These are phyloP conservation scores for Priceomyces melissophilus DNA, from an alignment of 805 yeast species.

Conservation along the genomic window DNA sequence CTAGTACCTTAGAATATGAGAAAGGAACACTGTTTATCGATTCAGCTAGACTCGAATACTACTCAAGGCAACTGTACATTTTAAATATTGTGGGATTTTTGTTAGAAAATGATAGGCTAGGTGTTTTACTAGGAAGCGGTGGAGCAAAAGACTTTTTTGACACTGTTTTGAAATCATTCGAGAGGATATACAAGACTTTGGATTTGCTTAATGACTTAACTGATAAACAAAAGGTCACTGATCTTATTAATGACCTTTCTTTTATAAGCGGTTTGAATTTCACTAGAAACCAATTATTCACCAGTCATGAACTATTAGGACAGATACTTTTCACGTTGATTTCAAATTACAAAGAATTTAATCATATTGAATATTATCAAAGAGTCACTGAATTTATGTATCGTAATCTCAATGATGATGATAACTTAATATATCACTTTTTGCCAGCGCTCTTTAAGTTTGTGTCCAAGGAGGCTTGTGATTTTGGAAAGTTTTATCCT, in stretches of 20 bases:
- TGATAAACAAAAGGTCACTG: constrained; percentile 45
- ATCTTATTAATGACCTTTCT: constrained; percentile 46
- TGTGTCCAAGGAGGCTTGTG: constrained; percentile 34
- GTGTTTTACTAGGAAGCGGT: constrained; percentile 18
- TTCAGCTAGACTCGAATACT: constrained; percentile 65
- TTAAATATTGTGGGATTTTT: constrained; percentile 53
- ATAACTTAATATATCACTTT: constrained; percentile 60
- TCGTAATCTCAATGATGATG: constrained; percentile 51
- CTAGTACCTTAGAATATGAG: constrained; percentile 35
- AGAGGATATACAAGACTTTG: constrained; percentile 54
- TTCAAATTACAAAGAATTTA: constrained; percentile 31
- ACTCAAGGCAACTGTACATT: constrained; percentile 68
- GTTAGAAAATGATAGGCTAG: constrained; percentile 18
- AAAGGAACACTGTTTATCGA: constrained; percentile 52
- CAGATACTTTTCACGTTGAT: constrained; percentile 57
- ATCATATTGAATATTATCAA: constrained; percentile 29
- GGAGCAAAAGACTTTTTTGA: constrained; percentile 26
- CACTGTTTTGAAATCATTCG: constrained; percentile 53
- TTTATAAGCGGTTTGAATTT: constrained; percentile 43
- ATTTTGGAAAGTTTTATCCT: constrained; percentile 34
- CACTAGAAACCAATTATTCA: constrained; percentile 59
- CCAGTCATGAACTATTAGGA: constrained; percentile 69
- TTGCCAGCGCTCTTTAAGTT: constrained; percentile 56
- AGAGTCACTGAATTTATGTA: constrained; percentile 43
- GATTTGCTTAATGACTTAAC: constrained; percentile 48